phyloP scores from a whole-genome alignment of 257 asterid genomes.

The Solanum medicagineum region DNA sequence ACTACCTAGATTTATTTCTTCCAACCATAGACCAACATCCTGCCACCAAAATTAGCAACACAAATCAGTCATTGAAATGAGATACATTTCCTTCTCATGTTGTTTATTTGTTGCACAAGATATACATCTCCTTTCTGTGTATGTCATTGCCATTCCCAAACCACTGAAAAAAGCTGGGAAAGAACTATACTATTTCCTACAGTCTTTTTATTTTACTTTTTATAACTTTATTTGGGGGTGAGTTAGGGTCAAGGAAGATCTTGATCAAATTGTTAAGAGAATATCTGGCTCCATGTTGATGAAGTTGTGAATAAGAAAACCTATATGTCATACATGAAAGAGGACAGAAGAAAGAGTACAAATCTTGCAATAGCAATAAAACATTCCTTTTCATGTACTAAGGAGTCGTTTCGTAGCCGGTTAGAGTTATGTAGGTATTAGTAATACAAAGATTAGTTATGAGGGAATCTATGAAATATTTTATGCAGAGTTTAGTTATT shows the following conservation, averaged over 20 bases:
- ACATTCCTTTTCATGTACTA: neutral
- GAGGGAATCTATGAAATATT: neutral
- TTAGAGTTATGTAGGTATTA: neutral
- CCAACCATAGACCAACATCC: conserved; percentile 99
- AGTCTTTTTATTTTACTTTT: neutral
- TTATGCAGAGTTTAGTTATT: neutral
- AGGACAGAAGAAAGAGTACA: neutral
- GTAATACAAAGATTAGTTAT: neutral
- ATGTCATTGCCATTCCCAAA: neutral
- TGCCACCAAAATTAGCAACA: conserved; percentile 16
- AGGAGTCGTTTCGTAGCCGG: neutral
- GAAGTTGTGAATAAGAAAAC: neutral
- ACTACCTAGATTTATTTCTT: conserved; percentile 89
- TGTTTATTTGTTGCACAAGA: neutral
- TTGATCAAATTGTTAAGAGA: neutral
- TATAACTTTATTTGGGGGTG: neutral
- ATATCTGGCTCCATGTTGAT: neutral
- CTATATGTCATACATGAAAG: neutral
- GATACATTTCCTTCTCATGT: neutral
- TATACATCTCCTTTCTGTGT: neutral
- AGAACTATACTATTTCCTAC: neutral
- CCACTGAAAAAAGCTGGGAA: neutral
- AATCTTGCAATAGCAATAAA: neutral
- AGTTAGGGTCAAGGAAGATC: neutral
- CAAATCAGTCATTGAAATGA: neutral